These are phyloP conservation scores for Penicillium pulvis DNA, from an alignment of 495 filamentous ascomycete genomes.

Conservation along the genomic window DNA sequence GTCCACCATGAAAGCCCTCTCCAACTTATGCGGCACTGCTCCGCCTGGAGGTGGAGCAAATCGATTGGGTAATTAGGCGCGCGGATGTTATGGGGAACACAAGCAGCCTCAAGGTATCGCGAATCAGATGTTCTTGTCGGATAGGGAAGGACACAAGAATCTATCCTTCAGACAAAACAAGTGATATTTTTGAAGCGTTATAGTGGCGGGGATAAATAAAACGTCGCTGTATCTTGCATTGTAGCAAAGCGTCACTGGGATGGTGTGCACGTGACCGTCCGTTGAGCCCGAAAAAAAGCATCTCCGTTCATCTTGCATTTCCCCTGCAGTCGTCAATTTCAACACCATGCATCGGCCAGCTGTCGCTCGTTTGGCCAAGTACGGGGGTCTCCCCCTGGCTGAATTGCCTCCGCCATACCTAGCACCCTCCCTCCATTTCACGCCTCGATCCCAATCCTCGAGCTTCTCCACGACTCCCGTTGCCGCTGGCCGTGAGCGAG, in stretches of 20 bases:
- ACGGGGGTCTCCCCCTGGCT: conserved; percentile 34
- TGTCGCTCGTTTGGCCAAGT: conserved; percentile 36
- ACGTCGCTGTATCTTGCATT: background rate
- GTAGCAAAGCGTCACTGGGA: background rate
- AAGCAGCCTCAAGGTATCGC: conserved; percentile 16
- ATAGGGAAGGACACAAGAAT: background rate
- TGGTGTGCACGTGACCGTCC: conserved; percentile 25
- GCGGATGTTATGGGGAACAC: conserved; percentile 37
- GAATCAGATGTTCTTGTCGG: background rate
- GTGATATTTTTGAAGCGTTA: background rate
- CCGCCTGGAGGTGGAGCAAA: conserved; percentile 42
- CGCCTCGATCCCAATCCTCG: conserved; percentile 37
- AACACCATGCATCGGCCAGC: conserved; percentile 46
- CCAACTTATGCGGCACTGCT: conserved; percentile 41
- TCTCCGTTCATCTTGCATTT: conserved; percentile 2
- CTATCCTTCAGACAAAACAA: background rate
- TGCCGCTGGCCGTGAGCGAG: conserved; percentile 28
- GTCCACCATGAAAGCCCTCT: conserved; percentile 35
- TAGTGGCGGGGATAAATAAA: background rate
- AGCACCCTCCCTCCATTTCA: conserved; percentile 47
- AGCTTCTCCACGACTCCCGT: conserved; percentile 50
- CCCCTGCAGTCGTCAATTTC: conserved; percentile 11
- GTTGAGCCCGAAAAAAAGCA: conserved; percentile 26
- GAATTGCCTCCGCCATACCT: conserved; percentile 48
- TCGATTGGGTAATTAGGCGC: conserved; percentile 40